Percentiles rank a stretch among this genome's conserved stretches.
Conservation (phyloP, 257 asterid species). For the Solanum pinnatisectum region DNA sequence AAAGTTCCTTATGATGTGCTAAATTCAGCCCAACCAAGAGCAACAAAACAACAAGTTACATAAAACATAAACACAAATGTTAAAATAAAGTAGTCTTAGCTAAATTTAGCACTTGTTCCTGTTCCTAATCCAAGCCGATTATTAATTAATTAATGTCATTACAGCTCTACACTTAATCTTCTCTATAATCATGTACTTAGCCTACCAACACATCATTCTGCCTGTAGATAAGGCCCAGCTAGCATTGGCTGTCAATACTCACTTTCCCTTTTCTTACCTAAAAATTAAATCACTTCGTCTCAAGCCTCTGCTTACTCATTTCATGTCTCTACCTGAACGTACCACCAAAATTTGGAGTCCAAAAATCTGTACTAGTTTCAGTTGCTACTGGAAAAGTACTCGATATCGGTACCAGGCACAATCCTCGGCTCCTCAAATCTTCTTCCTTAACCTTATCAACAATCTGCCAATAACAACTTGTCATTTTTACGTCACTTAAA, state of each 20-base stretch:
- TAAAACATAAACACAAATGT: background rate
- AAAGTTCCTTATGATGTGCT: constrained; percentile 31
- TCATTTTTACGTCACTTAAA: background rate
- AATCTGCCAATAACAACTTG: constrained; percentile 18
- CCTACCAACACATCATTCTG: constrained; percentile 15
- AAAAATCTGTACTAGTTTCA: constrained; percentile 50
- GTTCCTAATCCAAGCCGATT: constrained; percentile 26
- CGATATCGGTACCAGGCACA: constrained; percentile 73
- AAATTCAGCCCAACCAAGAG: constrained; percentile 44
- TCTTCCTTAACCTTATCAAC: constrained; percentile 18
- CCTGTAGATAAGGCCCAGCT: constrained; percentile 42
- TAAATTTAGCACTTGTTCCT: constrained; percentile 85
- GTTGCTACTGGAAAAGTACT: constrained; percentile 73
- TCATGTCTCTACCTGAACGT: constrained; percentile 37
- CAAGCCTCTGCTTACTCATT: background rate
- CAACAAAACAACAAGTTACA: constrained; percentile 5
- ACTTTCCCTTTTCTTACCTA: constrained; percentile 11
- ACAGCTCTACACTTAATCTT: constrained; percentile 10
- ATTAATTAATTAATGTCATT: constrained; percentile 11
- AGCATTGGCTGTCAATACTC: constrained; percentile 39
- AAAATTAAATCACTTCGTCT: background rate
- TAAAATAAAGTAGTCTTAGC: constrained; percentile 20
- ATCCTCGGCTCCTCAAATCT: constrained; percentile 63
- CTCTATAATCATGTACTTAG: constrained; percentile 22
- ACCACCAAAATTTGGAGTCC: constrained; percentile 65